Evolutionary conservation across 441 rosid species (phyloP).

Genomic region (Erysimum cheiri): DNA sequence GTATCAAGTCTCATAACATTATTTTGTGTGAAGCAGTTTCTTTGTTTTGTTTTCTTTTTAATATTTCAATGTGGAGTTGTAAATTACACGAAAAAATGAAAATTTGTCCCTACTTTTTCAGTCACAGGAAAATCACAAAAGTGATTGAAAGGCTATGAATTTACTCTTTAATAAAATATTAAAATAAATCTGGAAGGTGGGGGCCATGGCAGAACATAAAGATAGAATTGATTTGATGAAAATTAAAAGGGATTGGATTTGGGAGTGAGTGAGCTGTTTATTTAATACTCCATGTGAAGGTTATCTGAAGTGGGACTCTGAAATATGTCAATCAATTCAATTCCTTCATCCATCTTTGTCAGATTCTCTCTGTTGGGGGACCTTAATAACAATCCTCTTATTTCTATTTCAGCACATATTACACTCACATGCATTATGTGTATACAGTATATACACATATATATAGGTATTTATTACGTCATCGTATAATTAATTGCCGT

Average conservation of each 20-base stretch:
- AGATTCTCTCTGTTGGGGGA: constrained; percentile 28
- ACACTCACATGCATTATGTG: background rate
- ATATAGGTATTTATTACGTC: background rate
- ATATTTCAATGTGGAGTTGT: background rate
- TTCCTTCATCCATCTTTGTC: constrained; percentile 32
- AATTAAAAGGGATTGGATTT: background rate
- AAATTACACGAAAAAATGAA: background rate
- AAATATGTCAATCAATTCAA: constrained; percentile 31
- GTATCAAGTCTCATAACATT: constrained; percentile 17
- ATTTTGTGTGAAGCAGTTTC: constrained; percentile 13
- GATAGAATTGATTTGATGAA: background rate
- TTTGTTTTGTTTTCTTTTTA: background rate
- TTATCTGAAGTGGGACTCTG: constrained; percentile 33
- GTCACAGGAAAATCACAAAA: constrained; percentile 5
- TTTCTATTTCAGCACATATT: constrained; percentile 4
- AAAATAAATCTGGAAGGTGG: constrained; percentile 3
- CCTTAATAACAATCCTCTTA: constrained; percentile 6
- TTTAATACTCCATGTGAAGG: constrained; percentile 38
- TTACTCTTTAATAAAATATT: background rate
- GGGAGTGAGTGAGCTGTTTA: constrained; percentile 37
- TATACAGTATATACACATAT: background rate
- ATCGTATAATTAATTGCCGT: constrained; percentile 10
- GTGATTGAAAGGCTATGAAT: constrained; percentile 9
- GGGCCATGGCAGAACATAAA: background rate
- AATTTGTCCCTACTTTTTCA: background rate